A percentile compares a stretch with the other conserved stretches of the same genome.
phyloP scores from a whole-genome alignment of 2,329 filamentous ascomycete species.

The Clathrospora elynae region DNA sequence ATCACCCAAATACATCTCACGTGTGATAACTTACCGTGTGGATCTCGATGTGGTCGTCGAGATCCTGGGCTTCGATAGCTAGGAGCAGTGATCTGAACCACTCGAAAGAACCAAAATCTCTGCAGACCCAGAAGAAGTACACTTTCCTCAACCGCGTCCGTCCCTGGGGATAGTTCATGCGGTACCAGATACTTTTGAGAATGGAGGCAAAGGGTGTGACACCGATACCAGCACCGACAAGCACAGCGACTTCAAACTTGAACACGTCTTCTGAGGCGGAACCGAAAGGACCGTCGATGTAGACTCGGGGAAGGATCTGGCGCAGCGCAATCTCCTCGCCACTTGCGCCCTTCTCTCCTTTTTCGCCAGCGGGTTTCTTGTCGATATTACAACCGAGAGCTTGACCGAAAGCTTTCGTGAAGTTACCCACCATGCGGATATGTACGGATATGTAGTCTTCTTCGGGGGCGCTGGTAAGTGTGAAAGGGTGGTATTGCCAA shows the following conservation, averaged over 20 bases:
- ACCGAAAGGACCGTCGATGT: slow-evolving; percentile 83
- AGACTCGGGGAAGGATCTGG: slow-evolving; percentile 76
- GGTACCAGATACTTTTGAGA: slow-evolving; percentile 87
- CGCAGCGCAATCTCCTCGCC: slow-evolving; percentile 70
- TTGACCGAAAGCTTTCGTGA: slow-evolving; percentile 71
- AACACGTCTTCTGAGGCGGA: slow-evolving; percentile 88
- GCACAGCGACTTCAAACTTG: slow-evolving; percentile 62
- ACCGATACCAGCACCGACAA: slow-evolving; percentile 59
- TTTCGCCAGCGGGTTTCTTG: slow-evolving; percentile 56
- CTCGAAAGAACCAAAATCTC: slow-evolving; percentile 85
- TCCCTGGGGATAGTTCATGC: slow-evolving; percentile 84
- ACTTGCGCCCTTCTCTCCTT: slow-evolving; percentile 61
- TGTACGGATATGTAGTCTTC: slow-evolving; percentile 91
- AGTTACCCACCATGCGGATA: slow-evolving; percentile 81
- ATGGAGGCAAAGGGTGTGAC: slow-evolving; percentile 60
- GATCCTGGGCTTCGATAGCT: slow-evolving; percentile 84
- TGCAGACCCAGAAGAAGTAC: slow-evolving; percentile 92
- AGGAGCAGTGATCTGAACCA: slow-evolving; percentile 86
- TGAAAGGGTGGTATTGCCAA: slow-evolving; percentile 90
- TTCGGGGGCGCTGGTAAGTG: slow-evolving; percentile 82
- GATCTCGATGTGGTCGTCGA: slow-evolving; percentile 83
- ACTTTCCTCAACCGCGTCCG: slow-evolving; percentile 81
- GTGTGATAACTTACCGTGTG: slow-evolving; percentile 65
- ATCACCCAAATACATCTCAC: neutral
- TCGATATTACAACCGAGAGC: slow-evolving; percentile 78